Evolutionary conservation across 805 yeast genomes (phyloP).

Genomic region (Pichia cabralensis): DNA sequence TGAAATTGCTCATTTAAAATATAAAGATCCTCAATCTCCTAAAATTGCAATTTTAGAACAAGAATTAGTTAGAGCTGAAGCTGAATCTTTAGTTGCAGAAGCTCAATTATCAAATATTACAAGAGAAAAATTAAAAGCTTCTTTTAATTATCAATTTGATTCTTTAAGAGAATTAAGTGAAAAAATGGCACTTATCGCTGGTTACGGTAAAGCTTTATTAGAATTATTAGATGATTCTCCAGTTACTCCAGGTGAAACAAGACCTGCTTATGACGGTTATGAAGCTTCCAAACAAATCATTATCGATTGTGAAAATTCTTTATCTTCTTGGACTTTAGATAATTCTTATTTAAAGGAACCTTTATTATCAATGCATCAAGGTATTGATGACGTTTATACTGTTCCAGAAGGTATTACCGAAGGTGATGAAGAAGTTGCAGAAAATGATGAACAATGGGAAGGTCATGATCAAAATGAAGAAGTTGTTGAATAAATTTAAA

Average conservation of each 20-base stretch:
- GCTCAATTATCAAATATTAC: conserved; percentile 97
- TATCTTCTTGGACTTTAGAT: conserved; percentile 95
- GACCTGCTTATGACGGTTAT: conserved; percentile 97
- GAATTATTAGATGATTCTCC: conserved; percentile 95
- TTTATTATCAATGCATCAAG: conserved; percentile 55
- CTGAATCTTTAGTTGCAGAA: conserved; percentile 97
- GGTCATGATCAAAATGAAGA: conserved; percentile 10
- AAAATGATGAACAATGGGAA: conserved; percentile 9
- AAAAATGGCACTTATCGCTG: conserved; percentile 94
- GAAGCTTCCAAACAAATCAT: conserved; percentile 97
- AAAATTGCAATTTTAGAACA: conserved; percentile 93
- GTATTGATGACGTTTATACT: conserved; percentile 37
- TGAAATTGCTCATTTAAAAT: conserved; percentile 94
- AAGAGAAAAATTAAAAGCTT: conserved; percentile 95
- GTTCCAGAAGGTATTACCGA: conserved; percentile 53
- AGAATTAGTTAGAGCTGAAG: conserved; percentile 98
- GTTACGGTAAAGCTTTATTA: conserved; percentile 94
- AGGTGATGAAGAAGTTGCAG: conserved; percentile 25
- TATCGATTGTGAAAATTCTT: conserved; percentile 91
- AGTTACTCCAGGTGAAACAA: conserved; percentile 98
- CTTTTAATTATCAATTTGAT: conserved; percentile 94
- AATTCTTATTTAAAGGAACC: conserved; percentile 84
- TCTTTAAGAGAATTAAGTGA: conserved; percentile 91
- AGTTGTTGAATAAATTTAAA: too few species aligned
- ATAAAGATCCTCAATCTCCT: conserved; percentile 97